Base-by-base conservation (phyloP, 257 asterid species). In the Przewalskia tangutica region DNA sequence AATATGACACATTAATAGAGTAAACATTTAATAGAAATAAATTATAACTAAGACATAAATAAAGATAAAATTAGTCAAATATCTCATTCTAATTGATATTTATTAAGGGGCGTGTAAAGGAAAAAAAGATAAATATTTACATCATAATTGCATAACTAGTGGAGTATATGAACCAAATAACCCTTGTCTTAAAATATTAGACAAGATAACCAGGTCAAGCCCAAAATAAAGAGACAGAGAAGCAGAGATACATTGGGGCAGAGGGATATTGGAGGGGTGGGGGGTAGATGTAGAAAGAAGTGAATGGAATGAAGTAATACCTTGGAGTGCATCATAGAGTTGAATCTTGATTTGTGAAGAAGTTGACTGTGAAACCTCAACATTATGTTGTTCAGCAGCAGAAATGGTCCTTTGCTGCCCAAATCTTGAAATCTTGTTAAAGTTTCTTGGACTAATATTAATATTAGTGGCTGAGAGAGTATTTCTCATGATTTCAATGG, bases 271-370 rank as follows among this genome's bases (percentile, higher is more conserved):
- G 40, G 12, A 3, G 6, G 40, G 63, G 20, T 0, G 8, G 14
- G 55, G 55, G 3, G 2, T 1, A 8, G 23, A 4, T 8, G 62
- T 12, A 50, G 23, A 66, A 46, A 62, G 27, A 50, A 78, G 2
- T 3, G 2, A 23, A 55, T 3, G 53, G 8, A 38, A 51, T 8
- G 51, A 16, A 18, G 8, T 0, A n/a, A 77, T 81, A 95, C 98
- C 98, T 89, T 87, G 87, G 23, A 93, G 81, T 46, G 90, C 87
- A 86, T 84, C 83, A 79, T 83, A 84, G 53, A 95, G 93, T 71
- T 87, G 79, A 36, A 80, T 77, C 84, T 95, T 95, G 63, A 88
- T 81, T 78, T 87, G 90, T 80, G 88, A 77, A 46, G 51, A n/a
- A 80, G 75, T 81, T 13, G 38, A 4, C 20, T 55, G 82, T 75